Percentiles rank a stretch among this genome's conserved stretches.
phyloP scores from a whole-genome alignment of 352 stramenopile genomes.

The Pythium aristosporum region DNA sequence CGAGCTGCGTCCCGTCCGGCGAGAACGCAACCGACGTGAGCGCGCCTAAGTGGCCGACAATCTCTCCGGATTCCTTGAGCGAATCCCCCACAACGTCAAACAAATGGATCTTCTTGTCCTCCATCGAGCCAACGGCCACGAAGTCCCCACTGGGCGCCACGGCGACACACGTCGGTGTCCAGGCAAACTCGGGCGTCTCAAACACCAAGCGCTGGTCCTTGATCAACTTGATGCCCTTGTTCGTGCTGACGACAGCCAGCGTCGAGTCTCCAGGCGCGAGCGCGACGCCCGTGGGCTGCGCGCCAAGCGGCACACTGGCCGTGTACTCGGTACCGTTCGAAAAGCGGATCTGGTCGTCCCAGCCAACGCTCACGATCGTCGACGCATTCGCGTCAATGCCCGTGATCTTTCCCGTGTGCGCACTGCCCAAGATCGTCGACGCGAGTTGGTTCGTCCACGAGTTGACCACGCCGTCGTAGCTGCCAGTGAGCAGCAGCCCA shows the following conservation, averaged over 20 bases:
- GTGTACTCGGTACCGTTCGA: conserved; percentile 58
- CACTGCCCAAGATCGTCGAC: conserved; percentile 37
- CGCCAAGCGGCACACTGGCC: conserved; percentile 55
- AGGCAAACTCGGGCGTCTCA: conserved; percentile 72
- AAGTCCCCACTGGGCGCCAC: conserved; percentile 70
- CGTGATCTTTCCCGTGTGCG: conserved; percentile 79
- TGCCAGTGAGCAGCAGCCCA: conserved; percentile 89
- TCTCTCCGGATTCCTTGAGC: conserved; percentile 61
- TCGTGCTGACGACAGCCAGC: conserved; percentile 66
- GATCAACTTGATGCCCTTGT: conserved; percentile 84
- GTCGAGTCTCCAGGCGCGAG: conserved; percentile 45
- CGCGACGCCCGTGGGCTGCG: conserved; percentile 69
- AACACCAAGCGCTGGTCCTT: conserved; percentile 69
- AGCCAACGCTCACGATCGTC: conserved; percentile 83
- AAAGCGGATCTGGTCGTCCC: conserved; percentile 91
- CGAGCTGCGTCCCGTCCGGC: conserved; percentile 78
- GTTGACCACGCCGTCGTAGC: conserved; percentile 93
- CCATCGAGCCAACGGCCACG: conserved; percentile 74
- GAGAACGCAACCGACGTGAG: conserved; percentile 84
- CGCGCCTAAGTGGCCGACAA: conserved; percentile 70
- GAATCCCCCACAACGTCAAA: conserved; percentile 75
- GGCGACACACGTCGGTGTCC: conserved; percentile 76
- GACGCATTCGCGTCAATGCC: conserved; percentile 65
- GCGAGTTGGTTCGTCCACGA: conserved; percentile 82
- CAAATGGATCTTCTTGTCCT: conserved; percentile 88